These are phyloP conservation scores for Tirmania nivea DNA, from an alignment of 495 filamentous ascomycete species.

Conservation along the genomic window DNA sequence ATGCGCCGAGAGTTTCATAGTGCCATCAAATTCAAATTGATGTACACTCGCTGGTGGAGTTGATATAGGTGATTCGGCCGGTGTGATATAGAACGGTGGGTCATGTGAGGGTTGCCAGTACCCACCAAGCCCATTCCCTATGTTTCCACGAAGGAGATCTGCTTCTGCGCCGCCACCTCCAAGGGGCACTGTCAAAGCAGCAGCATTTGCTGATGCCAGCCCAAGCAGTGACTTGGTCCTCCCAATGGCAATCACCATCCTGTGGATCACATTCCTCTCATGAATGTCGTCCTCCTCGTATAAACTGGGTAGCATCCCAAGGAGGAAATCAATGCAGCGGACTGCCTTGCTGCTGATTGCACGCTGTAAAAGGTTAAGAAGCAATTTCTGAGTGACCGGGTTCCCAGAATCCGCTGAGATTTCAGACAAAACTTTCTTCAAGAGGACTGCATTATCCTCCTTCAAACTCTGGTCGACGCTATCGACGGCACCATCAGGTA, in stretches of 20 bases:
- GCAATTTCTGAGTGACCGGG: conserved; percentile 35
- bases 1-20: conserved; percentile 39
- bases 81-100: conserved; percentile 41
- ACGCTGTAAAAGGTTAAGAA: conserved; percentile 64
- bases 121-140: background rate
- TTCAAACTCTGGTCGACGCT: conserved; percentile 57
- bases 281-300: conserved; percentile 85
- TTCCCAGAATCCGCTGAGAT: conserved; percentile 27
- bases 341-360: conserved; percentile 51
- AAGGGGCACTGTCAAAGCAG: background rate
- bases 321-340: conserved; percentile 42
- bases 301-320: conserved; percentile 43
- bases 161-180: background rate
- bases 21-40: conserved; percentile 25
- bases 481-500: conserved; percentile 43
- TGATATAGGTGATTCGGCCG: conserved; percentile 43
- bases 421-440: conserved; percentile 37
- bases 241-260: conserved; percentile 74
- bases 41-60: conserved; percentile 34
- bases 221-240: conserved; percentile 38
- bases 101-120: conserved; percentile 5
- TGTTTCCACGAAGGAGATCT: background rate
- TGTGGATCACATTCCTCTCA: conserved; percentile 77
- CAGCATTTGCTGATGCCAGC: background rate
- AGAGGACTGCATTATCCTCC: conserved; percentile 40